Base-by-base conservation (phyloP, 805 yeast genomes). In the Groenewaldozyma salmanticensis region DNA sequence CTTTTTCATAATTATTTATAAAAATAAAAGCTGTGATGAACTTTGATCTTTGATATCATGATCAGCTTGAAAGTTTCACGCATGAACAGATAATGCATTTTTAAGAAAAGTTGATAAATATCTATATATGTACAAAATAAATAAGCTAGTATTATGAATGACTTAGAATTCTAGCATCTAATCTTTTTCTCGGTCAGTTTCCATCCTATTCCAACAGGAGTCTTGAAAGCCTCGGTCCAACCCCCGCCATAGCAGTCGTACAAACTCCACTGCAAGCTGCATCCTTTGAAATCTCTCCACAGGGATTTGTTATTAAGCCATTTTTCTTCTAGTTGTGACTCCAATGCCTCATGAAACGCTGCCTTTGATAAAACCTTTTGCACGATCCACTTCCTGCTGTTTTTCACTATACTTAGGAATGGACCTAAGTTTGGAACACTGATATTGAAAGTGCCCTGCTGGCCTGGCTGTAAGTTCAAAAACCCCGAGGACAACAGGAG, bases 191-290 rank as follows among this genome's bases (percentile, higher is more conserved):
- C 76, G 5, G 79, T 67, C 36, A 73, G 58, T 51, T 68, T 65
- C 80, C 80, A 73, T 2, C 80, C 78, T 36, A 76, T 55, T 1
- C 82, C 79, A 4, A 72, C 74, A 0, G 81, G 80, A 1, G 81
- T 76, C 27, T 61, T 61, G 48, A 75, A 75, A 7, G 74, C 76
- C 47, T 75, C 81, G 1, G 70, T 54, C 39, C 71, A 62, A 0
- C 81, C 81, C 2, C 71, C 66, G 2, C 81, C 81, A 39, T 66
- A 61, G 5, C 72, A 66, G 43, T 75, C 80, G 7, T 71, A 74
- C 35, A 76, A 57, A 4, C 72, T 59, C 80, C 79, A 75, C 36
- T 67, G 59, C 22, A 76, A 54, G 36, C 63, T 69, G 40, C 65
- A 66, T 1, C 81, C 81, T 38, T 65, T 64, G 44, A 72, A 67